phyloP scores from a whole-genome alignment of 495 filamentous ascomycete genomes.

The Xanthoparmelia taractica region DNA sequence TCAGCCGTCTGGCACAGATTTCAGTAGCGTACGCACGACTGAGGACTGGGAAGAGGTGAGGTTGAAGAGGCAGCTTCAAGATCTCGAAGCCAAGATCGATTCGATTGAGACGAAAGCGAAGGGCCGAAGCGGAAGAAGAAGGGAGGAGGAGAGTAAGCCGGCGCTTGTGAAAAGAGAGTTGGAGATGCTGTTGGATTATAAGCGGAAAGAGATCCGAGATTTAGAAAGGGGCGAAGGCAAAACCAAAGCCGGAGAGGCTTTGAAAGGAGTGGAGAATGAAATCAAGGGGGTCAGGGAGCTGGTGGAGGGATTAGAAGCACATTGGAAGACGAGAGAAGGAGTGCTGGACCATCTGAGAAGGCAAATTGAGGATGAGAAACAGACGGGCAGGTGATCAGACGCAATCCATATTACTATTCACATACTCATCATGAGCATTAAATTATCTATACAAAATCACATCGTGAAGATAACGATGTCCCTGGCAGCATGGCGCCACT shows the following conservation, averaged over 20 bases:
- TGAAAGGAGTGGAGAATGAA: constrained; percentile 45
- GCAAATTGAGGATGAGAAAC: constrained; percentile 43
- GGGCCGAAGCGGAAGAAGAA: constrained; percentile 41
- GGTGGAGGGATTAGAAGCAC: constrained; percentile 46
- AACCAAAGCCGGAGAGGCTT: constrained; percentile 41
- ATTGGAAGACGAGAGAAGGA: constrained; percentile 40
- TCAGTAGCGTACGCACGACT: constrained; percentile 65
- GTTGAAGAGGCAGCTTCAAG: constrained; percentile 80
- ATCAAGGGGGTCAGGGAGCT: constrained; percentile 44
- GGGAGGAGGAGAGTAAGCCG: constrained; percentile 54
- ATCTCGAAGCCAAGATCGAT: constrained; percentile 76
- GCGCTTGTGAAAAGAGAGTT: constrained; percentile 89
- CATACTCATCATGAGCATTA: background rate
- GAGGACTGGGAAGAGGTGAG: constrained; percentile 95
- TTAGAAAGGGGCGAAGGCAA: constrained; percentile 39
- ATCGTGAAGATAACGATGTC: background rate
- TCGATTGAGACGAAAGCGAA: constrained; percentile 61
- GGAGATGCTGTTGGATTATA: constrained; percentile 68
- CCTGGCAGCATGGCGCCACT: background rate
- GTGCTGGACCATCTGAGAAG: constrained; percentile 38
- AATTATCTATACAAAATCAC: background rate
- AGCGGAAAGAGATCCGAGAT: constrained; percentile 43
- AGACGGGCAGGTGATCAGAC: constrained; percentile 31
- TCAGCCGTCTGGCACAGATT: constrained; percentile 71
- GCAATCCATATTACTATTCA: background rate